These are phyloP conservation scores for Peniophora sp. DNA, from an alignment of 1,284 basidiomycete species.

Conservation along the genomic window DNA sequence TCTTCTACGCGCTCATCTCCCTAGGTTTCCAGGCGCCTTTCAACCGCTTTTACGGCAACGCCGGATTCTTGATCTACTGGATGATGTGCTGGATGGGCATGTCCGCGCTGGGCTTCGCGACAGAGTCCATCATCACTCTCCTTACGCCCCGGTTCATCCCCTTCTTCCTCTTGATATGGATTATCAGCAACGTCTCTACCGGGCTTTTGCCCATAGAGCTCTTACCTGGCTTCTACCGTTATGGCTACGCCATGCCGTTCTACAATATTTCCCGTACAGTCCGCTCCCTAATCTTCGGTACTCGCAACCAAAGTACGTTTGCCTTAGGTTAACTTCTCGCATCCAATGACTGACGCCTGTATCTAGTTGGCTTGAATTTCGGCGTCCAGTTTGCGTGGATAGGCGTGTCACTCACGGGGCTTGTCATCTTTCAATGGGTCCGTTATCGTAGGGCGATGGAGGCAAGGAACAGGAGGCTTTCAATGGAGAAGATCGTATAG, in stretches of 20 bases:
- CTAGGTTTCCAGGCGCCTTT: constrained; percentile 61
- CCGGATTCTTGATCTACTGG: constrained; percentile 72
- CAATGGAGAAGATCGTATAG: no score
- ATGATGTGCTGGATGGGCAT: constrained; percentile 63
- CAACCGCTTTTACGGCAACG: constrained; percentile 33
- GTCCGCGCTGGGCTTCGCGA: constrained; percentile 50
- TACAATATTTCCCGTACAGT: constrained; percentile 59
- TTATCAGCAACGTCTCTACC: constrained; percentile 72
- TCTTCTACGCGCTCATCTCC: constrained; percentile 54
- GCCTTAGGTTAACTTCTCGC: not conserved
- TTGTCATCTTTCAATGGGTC: constrained; percentile 38
- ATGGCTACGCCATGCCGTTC: constrained; percentile 66
- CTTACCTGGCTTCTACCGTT: constrained; percentile 57
- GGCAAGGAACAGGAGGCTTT: not conserved
- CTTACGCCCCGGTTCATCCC: constrained; percentile 46
- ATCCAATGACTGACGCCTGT: not conserved
- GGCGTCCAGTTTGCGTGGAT: constrained; percentile 52
- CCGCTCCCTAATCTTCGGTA: constrained; percentile 61
- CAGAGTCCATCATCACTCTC: constrained; percentile 56
- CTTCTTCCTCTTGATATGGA: constrained; percentile 59
- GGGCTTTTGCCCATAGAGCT: constrained; percentile 57
- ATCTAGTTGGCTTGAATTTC: constrained; percentile 49
- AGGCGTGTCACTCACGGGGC: constrained; percentile 39
- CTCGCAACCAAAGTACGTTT: constrained; percentile 48
- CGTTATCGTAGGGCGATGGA: constrained; percentile 14